Evolutionary conservation across 176 grass and related monocot species (phyloP), one percentile per base, ranked within the genome.

Genomic region (Carex pumila): DNA sequence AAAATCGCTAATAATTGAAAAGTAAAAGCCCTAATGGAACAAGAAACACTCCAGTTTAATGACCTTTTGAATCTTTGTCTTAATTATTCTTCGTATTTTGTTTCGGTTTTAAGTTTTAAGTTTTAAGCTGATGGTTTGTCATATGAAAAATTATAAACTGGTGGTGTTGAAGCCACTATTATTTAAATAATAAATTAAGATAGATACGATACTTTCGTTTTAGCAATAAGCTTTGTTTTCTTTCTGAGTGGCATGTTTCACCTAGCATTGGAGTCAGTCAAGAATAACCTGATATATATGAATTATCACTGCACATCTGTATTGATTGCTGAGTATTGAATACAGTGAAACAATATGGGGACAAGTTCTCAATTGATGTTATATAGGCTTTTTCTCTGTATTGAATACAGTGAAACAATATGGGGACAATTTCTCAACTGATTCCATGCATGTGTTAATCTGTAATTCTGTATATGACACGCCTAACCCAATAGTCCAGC

Each of bases 341-440:
- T 45, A 76, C 12, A 82, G 80, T 62, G 17, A 6, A 82, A 82
- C 11, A 10, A 49, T 63, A 65, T 65, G 19, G 12, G 29, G 69
- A 43, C 13, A 73, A 73, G 69, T 30, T 68, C 13, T 58, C 25
- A 25, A 25, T 25, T 25, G 25, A 25, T 25, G 25, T 25, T 25
- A 25, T 25, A 25, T 25, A 25, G 25, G 25, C 25, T 25, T 25
- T 25, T 25, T 25, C 25, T 0, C 25, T 25, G 19, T 82, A 82
- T 39, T 29, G 78, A 54, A 61, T 45, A 76, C 22, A 82, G 80
- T 62, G 17, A 82, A 82, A 82, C 11, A 10, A 49, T 63, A 65
- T 65, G 19, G 12, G 29, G 69, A 43, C 13, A 73, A 73, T 37
- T 30, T 68, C 32, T 58, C 25, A 25, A 25, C 25, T 25, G 25